Conservation (phyloP, 148 eudicot species). For the Mesembryanthemum crystallinum region DNA sequence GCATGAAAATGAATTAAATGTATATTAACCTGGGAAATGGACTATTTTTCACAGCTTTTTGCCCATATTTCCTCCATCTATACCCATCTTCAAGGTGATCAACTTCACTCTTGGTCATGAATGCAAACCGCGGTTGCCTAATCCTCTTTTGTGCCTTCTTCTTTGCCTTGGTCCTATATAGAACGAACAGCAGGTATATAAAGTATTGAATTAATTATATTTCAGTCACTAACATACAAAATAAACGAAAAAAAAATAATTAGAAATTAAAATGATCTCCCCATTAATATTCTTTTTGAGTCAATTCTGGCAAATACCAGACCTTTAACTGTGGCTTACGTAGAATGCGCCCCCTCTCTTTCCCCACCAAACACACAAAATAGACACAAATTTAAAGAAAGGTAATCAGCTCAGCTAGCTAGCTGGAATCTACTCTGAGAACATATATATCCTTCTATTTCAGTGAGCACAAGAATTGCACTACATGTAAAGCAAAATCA, state of each 20-base stretch:
- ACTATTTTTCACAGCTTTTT: constrained; percentile 95
- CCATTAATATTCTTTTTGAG: too few relatives aligned
- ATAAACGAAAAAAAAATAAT: neutral
- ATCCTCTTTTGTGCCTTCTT: constrained; percentile 79
- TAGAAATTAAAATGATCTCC: neutral
- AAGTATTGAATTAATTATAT: neutral
- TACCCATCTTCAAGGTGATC: constrained; percentile 99
- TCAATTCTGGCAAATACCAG: too few relatives aligned
- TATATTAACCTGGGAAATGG: constrained; percentile 77
- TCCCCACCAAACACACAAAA: neutral
- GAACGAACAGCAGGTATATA: too few relatives aligned
- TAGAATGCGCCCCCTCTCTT: neutral
- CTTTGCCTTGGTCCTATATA: constrained; percentile 55
- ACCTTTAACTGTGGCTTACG: neutral
- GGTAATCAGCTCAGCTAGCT: neutral
- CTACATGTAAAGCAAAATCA: too few relatives aligned
- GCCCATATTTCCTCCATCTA: constrained; percentile 95
- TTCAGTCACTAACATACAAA: neutral
- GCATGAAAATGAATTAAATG: neutral
- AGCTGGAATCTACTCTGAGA: neutral
- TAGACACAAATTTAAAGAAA: neutral
- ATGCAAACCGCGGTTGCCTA: constrained; percentile 83
- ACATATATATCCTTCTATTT: too few relatives aligned
- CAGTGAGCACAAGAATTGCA: too few relatives aligned
- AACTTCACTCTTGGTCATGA: constrained; percentile 90